phyloP scores from a whole-genome alignment of 306 rosid genomes.

The Quillaja saponaria region DNA sequence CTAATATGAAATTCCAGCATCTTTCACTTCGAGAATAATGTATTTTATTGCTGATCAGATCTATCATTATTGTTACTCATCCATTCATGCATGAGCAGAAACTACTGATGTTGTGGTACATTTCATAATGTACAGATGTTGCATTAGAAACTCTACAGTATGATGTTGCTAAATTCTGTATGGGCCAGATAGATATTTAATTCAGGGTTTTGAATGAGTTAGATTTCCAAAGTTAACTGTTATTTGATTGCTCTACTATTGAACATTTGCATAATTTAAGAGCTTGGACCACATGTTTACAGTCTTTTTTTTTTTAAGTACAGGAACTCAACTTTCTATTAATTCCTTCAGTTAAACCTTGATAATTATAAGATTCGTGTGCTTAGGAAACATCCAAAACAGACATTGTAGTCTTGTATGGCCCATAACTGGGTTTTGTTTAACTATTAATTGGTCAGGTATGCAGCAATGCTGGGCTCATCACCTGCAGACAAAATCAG shows the following conservation, averaged over 20 bases:
- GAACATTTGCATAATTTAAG: conserved; percentile 20
- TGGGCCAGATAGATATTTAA: not conserved
- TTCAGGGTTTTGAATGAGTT: conserved; percentile 11
- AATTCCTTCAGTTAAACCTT: conserved; percentile 19
- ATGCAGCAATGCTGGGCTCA: conserved; percentile 92
- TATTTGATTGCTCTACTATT: conserved; percentile 9
- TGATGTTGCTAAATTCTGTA: conserved; percentile 16
- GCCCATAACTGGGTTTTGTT: conserved; percentile 11
- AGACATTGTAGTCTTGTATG: conserved; percentile 20
- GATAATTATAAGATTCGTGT: conserved; percentile 11
- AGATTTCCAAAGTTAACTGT: conserved; percentile 15
- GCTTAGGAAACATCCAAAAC: conserved; percentile 24
- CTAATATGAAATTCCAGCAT: not conserved
- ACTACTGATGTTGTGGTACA: conserved; percentile 6
- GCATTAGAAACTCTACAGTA: not conserved
- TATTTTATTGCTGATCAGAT: not conserved
- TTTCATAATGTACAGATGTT: not conserved
- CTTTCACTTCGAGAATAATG: conserved; percentile 3
- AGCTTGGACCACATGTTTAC: conserved; percentile 8
- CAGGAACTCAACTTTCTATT: conserved; percentile 26
- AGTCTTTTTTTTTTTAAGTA: conserved; percentile 26
- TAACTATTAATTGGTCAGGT: conserved; percentile 53
- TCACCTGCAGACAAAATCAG: conserved; percentile 64
- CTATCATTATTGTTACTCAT: conserved; percentile 14
- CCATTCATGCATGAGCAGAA: conserved; percentile 8